phyloP scores from a whole-genome alignment of 805 yeast genomes.

The Kluyveromyces aestuarii region DNA sequence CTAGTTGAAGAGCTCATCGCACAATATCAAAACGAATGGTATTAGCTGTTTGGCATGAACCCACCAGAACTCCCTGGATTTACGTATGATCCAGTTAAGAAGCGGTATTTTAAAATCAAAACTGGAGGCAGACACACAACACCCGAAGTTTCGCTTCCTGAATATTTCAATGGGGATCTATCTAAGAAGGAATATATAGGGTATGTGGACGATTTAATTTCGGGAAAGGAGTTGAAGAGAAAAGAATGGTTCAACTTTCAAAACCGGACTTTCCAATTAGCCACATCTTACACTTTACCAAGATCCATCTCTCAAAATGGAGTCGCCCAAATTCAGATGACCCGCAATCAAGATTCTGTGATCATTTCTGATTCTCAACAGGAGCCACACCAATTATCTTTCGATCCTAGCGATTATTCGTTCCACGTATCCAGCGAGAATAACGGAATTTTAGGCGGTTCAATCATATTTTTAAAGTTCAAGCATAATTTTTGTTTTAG shows the following conservation, averaged over 20 bases:
- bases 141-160: background rate
- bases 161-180: background rate
- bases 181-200: background rate
- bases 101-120: slow-evolving; percentile 15
- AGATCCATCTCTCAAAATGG: background rate
- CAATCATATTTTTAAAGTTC: background rate
- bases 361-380: background rate
- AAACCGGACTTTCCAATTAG: background rate
- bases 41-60: background rate
- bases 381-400: background rate
- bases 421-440: background rate
- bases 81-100: slow-evolving; percentile 18
- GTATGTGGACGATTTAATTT: background rate
- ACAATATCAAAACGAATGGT: background rate
- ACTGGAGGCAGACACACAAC: background rate
- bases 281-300: background rate
- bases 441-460: background rate
- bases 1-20: background rate
- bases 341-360: background rate
- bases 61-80: slow-evolving; percentile 21
- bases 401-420: background rate
- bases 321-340: background rate
- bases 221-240: background rate
- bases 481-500: background rate
- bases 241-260: slow-evolving; percentile 1